phyloP scores from a whole-genome alignment of 176 grass and related monocot genomes.

The Ampelocalamus luodianensis region DNA sequence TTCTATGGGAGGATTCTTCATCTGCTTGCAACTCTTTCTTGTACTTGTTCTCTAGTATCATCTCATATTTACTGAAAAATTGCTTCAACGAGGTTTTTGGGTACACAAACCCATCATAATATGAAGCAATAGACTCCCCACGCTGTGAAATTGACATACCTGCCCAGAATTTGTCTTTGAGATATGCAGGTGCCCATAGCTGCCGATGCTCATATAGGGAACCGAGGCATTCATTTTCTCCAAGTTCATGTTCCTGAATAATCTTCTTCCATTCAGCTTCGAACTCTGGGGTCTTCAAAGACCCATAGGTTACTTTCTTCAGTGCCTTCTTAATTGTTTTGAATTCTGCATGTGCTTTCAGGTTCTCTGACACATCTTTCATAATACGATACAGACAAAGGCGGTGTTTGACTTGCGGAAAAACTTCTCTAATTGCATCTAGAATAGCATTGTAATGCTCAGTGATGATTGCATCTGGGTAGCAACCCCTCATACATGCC shows the following conservation, averaged over 20 bases:
- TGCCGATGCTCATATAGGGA: slow-evolving; percentile 77
- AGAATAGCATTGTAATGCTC: slow-evolving; percentile 81
- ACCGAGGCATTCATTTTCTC: slow-evolving; percentile 84
- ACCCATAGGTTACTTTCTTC: slow-evolving; percentile 74
- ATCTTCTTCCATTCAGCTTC: slow-evolving; percentile 77
- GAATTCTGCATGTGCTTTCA: slow-evolving; percentile 74
- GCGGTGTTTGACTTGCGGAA: slow-evolving; percentile 70
- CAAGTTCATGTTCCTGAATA: slow-evolving; percentile 69
- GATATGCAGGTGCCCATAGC: slow-evolving; percentile 78
- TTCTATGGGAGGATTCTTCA: slow-evolving; percentile 83
- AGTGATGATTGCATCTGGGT: slow-evolving; percentile 68
- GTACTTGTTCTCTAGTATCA: slow-evolving; percentile 83
- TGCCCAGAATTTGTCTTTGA: slow-evolving; percentile 90
- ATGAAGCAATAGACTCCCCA: slow-evolving; percentile 61
- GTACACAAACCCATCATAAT: slow-evolving; percentile 94
- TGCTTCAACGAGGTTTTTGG: slow-evolving; percentile 94
- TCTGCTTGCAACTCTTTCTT: slow-evolving; percentile 90
- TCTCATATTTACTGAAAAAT: slow-evolving; percentile 92
- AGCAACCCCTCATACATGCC: slow-evolving; percentile 60
- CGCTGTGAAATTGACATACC: slow-evolving; percentile 79
- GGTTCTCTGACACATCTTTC: slow-evolving; percentile 77
- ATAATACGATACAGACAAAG: slow-evolving; percentile 81
- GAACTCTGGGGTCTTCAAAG: slow-evolving; percentile 70
- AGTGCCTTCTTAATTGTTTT: slow-evolving; percentile 81
- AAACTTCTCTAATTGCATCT: slow-evolving; percentile 66